phyloP scores from a whole-genome alignment of 2,329 filamentous ascomycete genomes.

The Tolypocladium ovalisporum region DNA sequence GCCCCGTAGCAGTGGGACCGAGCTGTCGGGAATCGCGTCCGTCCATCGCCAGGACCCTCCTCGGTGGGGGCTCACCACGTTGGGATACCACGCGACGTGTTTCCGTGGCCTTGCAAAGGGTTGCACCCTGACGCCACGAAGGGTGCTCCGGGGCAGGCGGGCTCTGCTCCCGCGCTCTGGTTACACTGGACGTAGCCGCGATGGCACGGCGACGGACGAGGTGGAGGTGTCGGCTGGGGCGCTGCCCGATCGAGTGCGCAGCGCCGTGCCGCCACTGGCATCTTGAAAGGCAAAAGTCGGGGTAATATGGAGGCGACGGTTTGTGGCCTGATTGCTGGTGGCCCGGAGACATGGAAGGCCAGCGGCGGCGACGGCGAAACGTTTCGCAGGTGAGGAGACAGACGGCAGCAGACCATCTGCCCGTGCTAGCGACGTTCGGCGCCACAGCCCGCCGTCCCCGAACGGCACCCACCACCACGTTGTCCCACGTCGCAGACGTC shows the following conservation, averaged over 20 bases:
- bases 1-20: not conserved
- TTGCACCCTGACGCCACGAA: not conserved
- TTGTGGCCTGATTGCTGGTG: too few species aligned
- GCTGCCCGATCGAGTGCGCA: not conserved
- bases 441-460: not conserved
- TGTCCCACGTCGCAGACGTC: not conserved
- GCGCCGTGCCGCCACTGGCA: not conserved
- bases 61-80: not conserved
- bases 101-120: not conserved
- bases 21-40: not conserved
- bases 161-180: not conserved
- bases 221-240: not conserved
- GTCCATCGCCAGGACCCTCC: too few species aligned
- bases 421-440: not conserved
- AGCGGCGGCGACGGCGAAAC: too few species aligned
- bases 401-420: too few species aligned
- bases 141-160: not conserved
- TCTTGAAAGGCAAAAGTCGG: not conserved
- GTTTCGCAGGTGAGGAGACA: too few species aligned
- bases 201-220: not conserved
- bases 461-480: not conserved
- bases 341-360: too few species aligned
- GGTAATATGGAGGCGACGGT: not conserved
- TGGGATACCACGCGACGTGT: not conserved
- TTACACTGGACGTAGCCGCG: not conserved